Percentiles rank a stretch among this genome's conserved stretches.
Conservation (phyloP, 2,329 filamentous ascomycete genomes). For the Phialophora tarda region DNA sequence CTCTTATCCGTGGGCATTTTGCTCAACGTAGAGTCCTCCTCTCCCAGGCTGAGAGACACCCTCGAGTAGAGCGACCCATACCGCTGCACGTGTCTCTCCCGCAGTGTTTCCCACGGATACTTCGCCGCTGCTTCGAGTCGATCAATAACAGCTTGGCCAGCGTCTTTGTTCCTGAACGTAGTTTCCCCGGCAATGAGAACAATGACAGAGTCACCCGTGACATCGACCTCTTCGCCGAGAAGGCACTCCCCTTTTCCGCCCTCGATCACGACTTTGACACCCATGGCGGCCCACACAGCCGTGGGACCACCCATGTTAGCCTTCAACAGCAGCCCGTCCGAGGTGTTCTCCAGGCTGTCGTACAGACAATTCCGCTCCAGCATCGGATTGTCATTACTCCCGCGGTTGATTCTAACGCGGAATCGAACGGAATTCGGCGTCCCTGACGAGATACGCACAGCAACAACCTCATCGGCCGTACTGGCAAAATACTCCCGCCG, state of each 20-base stretch:
- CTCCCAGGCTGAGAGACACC: background rate
- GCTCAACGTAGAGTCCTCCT: background rate
- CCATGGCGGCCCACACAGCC: slow-evolving; percentile 10
- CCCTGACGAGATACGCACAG: slow-evolving; percentile 1
- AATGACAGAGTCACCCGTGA: slow-evolving; percentile 2
- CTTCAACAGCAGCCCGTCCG: slow-evolving; percentile 1
- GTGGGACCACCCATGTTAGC: slow-evolving; percentile 9
- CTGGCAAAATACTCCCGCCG: slow-evolving; percentile 52
- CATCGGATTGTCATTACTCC: slow-evolving; percentile 9
- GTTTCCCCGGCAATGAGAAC: slow-evolving; percentile 14
- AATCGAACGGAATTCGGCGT: background rate
- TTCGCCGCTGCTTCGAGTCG: slow-evolving; percentile 16
- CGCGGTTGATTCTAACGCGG: slow-evolving; percentile 5
- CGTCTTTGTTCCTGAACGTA: slow-evolving; percentile 15
- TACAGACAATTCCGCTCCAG: slow-evolving; percentile 3
- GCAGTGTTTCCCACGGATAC: slow-evolving; percentile 9
- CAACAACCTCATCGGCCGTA: slow-evolving; percentile 50
- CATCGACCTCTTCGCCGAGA: slow-evolving; percentile 5
- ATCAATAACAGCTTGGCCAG: slow-evolving; percentile 3
- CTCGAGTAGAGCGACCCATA: slow-evolving; percentile 10
- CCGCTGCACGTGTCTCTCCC: slow-evolving; percentile 4
- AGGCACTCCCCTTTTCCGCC: slow-evolving; percentile 4
- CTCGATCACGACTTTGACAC: slow-evolving; percentile 9
- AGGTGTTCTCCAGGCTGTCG: slow-evolving; percentile 9
- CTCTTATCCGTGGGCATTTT: slow-evolving; percentile 33